phyloP scores from a whole-genome alignment of 2,329 filamentous ascomycete species.

The Alternaria atra region DNA sequence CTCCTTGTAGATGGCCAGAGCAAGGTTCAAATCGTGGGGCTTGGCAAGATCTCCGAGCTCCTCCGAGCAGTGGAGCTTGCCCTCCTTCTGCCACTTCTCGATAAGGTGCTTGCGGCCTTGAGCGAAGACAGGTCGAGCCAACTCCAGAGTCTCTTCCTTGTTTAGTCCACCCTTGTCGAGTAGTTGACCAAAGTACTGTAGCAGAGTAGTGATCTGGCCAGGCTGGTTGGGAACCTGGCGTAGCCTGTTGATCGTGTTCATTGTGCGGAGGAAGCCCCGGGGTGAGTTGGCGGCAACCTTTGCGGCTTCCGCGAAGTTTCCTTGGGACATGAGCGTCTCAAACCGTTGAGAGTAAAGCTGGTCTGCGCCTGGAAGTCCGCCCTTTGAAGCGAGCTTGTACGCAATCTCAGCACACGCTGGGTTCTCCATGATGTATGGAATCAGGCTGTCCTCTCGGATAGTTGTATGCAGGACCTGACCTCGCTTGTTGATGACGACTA shows the following conservation, averaged over 20 bases:
- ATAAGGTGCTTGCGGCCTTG: conserved; percentile 95
- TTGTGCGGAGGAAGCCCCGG: conserved; percentile 90
- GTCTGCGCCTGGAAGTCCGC: conserved; percentile 92
- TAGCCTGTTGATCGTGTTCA: conserved; percentile 95
- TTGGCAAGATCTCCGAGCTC: conserved; percentile 95
- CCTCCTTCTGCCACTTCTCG: conserved; percentile 97
- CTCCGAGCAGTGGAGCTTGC: conserved; percentile 95
- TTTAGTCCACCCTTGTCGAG: conserved; percentile 95
- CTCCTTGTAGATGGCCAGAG: conserved; percentile 87
- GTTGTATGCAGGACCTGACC: conserved; percentile 95
- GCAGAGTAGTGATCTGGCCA: conserved; percentile 89
- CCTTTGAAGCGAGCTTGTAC: conserved; percentile 94
- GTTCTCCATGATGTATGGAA: conserved; percentile 95
- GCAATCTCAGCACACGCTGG: conserved; percentile 92
- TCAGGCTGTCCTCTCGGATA: conserved; percentile 88
- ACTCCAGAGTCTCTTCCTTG: conserved; percentile 90
- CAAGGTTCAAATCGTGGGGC: conserved; percentile 86
- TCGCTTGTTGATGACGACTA: conserved; percentile 96
- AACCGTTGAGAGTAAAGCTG: conserved; percentile 93
- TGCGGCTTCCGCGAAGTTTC: conserved; percentile 86
- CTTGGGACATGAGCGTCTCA: conserved; percentile 81
- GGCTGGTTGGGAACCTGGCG: conserved; percentile 83
- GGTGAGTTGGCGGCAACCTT: conserved; percentile 98
- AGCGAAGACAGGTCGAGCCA: conserved; percentile 88
- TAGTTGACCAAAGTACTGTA: conserved; percentile 98